Percentiles rank a stretch among this genome's conserved stretches.
These are phyloP conservation scores for Aureobasidium sp. DNA, from an alignment of 2,329 filamentous ascomycete species.

Conservation along the genomic window DNA sequence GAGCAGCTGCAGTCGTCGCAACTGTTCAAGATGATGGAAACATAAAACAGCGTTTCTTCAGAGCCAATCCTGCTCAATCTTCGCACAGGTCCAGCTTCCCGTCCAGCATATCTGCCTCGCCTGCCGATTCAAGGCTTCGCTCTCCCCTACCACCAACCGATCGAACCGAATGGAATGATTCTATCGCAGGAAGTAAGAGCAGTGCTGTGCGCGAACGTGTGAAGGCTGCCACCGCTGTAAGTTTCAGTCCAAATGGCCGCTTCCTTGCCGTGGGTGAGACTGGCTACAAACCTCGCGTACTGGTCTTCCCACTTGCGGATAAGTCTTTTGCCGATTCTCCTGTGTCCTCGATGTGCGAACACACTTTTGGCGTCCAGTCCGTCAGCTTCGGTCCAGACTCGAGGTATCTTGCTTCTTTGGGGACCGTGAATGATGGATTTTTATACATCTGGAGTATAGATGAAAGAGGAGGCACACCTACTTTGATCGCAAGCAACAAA, in stretches of 20 bases:
- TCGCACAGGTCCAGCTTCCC: not conserved
- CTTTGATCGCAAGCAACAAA: conserved; percentile 86
- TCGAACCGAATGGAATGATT: conserved; percentile 63
- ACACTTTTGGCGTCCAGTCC: conserved; percentile 88
- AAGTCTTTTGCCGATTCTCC: conserved; percentile 85
- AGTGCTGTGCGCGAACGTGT: conserved; percentile 94
- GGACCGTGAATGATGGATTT: conserved; percentile 92
- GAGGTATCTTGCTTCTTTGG: conserved; percentile 87
- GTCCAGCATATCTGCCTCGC: conserved; percentile 5
- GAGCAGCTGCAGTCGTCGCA: conserved; percentile 92
- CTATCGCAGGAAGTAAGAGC: conserved; percentile 65
- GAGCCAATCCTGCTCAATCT: conserved; percentile 57
- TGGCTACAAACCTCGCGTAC: conserved; percentile 90
- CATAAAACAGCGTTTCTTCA: conserved; percentile 86
- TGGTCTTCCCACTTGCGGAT: conserved; percentile 84
- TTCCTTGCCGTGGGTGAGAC: conserved; percentile 95
- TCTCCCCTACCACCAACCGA: conserved; percentile 5
- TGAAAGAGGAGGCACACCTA: conserved; percentile 81
- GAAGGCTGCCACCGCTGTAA: conserved; percentile 93
- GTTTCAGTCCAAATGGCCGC: conserved; percentile 86
- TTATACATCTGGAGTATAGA: conserved; percentile 93
- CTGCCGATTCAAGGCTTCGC: conserved; percentile 5
- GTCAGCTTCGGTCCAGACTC: conserved; percentile 93
- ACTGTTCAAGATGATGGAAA: conserved; percentile 73
- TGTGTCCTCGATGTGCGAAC: conserved; percentile 87